Percentiles rank a stretch among this genome's conserved stretches.
Conservation (phyloP, 140 eudicot genomes). For the Cichorium intybus region DNA sequence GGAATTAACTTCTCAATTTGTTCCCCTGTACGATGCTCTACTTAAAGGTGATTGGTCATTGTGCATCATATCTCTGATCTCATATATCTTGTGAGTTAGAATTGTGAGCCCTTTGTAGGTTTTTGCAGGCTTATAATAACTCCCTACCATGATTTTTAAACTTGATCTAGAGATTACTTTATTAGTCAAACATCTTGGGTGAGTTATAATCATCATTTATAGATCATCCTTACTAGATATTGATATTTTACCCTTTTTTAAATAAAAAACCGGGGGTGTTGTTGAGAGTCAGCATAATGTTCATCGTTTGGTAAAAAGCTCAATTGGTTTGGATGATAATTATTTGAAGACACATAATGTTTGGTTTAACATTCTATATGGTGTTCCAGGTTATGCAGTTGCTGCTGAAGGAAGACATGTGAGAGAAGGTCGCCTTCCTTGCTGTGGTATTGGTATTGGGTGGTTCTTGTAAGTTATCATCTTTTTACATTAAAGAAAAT, state of each 20-base stretch:
- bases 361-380: conserved; percentile 3
- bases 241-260: not conserved
- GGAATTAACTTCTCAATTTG: not conserved
- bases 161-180: no score
- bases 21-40: not conserved
- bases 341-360: not conserved
- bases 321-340: not conserved
- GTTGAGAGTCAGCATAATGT: not conserved
- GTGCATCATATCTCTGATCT: not conserved
- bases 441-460: conserved; percentile 87
- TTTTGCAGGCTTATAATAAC: no score
- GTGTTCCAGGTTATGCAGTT: conserved; percentile 68
- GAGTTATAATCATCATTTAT: not conserved
- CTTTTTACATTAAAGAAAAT: conserved; percentile 5
- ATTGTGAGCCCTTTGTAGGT: not conserved
- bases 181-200: not conserved
- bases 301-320: not conserved
- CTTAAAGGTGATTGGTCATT: conserved; percentile 7
- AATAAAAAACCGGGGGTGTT: not conserved
- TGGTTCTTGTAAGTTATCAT: conserved; percentile 77
- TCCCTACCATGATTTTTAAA: no score
- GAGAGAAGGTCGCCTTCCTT: conserved; percentile 82
- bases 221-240: not conserved
- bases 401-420: conserved; percentile 89
- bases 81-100: not conserved